These are phyloP conservation scores for Nicotiana tomentosiformis DNA, from an alignment of 257 asterid species.

Conservation along the genomic window DNA sequence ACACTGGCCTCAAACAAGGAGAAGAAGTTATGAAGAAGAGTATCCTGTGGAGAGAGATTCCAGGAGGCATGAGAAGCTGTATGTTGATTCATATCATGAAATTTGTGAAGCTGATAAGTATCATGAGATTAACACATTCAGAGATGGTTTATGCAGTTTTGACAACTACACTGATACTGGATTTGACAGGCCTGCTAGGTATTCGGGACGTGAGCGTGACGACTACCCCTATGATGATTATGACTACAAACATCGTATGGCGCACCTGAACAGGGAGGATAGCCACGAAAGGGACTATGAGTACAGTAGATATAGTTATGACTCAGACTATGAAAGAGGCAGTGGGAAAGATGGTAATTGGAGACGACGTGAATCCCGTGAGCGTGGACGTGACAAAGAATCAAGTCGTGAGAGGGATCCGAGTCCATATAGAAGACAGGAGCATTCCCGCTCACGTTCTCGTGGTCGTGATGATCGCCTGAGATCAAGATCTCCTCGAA, in stretches of 20 bases:
- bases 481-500: constrained; percentile 88
- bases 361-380: constrained; percentile 81
- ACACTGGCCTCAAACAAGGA: constrained; percentile 80
- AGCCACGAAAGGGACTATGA: constrained; percentile 84
- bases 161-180: constrained; percentile 37
- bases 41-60: constrained; percentile 73
- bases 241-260: constrained; percentile 63
- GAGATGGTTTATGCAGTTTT: constrained; percentile 29
- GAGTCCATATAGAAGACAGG: constrained; percentile 63
- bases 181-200: constrained; percentile 73
- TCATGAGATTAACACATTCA: constrained; percentile 26
- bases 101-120: constrained; percentile 36
- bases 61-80: constrained; percentile 74
- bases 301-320: constrained; percentile 73
- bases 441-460: constrained; percentile 67
- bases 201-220: constrained; percentile 73
- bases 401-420: constrained; percentile 76
- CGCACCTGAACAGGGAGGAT: constrained; percentile 64
- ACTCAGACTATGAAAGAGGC: constrained; percentile 87
- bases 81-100: constrained; percentile 41
- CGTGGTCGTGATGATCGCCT: constrained; percentile 68
- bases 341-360: constrained; percentile 73
- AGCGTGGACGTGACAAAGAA: constrained; percentile 78
- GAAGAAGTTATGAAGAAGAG: constrained; percentile 79
- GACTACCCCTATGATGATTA: constrained; percentile 81